A percentile compares a stretch with the other conserved stretches of the same genome.
phyloP scores from a whole-genome alignment of 331 rosid genomes.

The Quercus tomentella region DNA sequence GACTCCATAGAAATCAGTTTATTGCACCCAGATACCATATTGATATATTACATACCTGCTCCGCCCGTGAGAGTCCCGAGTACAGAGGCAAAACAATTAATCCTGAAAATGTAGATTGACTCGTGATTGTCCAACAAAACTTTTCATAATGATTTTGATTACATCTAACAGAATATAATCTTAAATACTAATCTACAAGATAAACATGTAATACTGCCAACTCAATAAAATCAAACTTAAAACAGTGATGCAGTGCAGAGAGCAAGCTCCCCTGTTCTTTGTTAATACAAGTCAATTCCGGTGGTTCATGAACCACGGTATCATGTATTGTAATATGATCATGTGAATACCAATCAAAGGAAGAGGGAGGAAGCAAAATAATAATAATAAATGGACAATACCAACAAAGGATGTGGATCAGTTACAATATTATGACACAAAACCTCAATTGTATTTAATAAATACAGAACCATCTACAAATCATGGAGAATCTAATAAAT shows the following conservation, averaged over 20 bases:
- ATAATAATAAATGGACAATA: neutral
- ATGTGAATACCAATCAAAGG: neutral
- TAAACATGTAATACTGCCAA: neutral
- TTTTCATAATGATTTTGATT: no score
- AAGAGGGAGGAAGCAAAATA: neutral
- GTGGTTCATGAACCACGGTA: neutral
- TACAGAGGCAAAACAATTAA: conserved; percentile 76
- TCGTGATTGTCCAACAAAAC: neutral
- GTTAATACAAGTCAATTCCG: neutral
- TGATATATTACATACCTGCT: conserved; percentile 55
- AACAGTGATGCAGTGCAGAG: neutral
- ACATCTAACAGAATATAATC: neutral
- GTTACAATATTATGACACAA: neutral
- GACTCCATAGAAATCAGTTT: neutral
- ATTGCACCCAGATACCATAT: neutral
- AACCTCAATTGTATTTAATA: neutral
- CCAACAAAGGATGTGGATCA: neutral
- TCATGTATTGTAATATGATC: neutral
- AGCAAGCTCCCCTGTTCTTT: neutral
- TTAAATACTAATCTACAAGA: neutral
- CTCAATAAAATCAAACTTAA: neutral
- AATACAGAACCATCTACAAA: neutral
- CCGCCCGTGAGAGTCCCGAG: conserved; percentile 92
- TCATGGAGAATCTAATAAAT: neutral
- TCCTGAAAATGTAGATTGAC: conserved; percentile 45